Base-by-base conservation (phyloP, 2,329 filamentous ascomycete genomes). In the Cladophialophora immunda region DNA sequence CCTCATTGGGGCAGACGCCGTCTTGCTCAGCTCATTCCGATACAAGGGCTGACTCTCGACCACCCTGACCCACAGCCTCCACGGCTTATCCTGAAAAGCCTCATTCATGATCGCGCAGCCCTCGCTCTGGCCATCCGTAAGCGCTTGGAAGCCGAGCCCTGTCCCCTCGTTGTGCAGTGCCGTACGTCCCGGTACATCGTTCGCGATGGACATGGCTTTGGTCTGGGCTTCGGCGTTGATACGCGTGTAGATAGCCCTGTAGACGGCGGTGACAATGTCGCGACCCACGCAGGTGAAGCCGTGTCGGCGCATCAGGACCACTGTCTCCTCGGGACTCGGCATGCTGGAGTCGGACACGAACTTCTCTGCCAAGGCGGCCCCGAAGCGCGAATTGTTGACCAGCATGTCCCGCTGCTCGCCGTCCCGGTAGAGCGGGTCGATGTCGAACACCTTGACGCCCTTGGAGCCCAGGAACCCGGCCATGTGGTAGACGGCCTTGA, bases 261-360 rank as follows among this genome's bases (percentile, higher is more conserved):
- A 78, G 11, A 84, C 81, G 1, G 76, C 80, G 47, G 78, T 75
- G 65, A 80, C 75, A 52, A 84, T 78, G 64, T 73, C 76, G 0
- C 70, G 67, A 0, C 76, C 81, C 7, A 79, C 68, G 4, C 76
- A 73, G 0, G 82, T 81, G 70, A 81, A 82, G 3, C 82, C 82
- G 66, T 84, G 82, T 2, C 80, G 76, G 4, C 77, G 73, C 82
- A 84, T 84, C 59, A 84, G 72, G 2, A 82, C 78, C 5, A 83
- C 80, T 5, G 73, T 73, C 41, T 77, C 67, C 9, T 74, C 68
- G 27, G 72, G 70, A 30, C 47, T 4, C 63, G 53, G 1, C 22
- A 64, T 13, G 30, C 34, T 30, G 5, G 59, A 17, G 1, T n/a
- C 32, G n/a, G n/a, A 22, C 7, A 55, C 59, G 58, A 82, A 82